Evolutionary conservation across 169 alveolate species (phyloP).

Genomic region (Cryptosporidium andersoni): DNA sequence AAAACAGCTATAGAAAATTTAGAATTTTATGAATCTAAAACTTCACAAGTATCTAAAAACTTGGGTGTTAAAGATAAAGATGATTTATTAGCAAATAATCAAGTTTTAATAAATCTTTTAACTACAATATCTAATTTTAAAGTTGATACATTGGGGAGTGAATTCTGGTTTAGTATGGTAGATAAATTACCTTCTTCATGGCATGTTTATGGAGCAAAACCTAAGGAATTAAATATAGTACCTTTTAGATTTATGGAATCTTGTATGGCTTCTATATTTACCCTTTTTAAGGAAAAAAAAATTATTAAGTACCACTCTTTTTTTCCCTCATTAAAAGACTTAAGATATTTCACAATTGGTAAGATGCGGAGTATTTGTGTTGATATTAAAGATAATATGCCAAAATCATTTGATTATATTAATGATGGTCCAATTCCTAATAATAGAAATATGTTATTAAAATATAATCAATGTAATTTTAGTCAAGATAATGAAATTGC

Average conservation of each 20-base stretch:
- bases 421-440: not conserved
- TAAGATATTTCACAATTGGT: constrained; percentile 40
- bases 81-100: not conserved
- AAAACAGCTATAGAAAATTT: no score
- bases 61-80: not conserved
- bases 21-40: no score
- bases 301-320: constrained; percentile 28
- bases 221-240: constrained; percentile 17
- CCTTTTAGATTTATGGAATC: constrained; percentile 45
- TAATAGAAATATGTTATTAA: constrained; percentile 3
- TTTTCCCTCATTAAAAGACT: constrained; percentile 18
- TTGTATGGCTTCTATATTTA: constrained; percentile 12
- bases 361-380: constrained; percentile 29
- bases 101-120: no score
- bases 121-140: not conserved
- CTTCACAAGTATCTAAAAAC: no score
- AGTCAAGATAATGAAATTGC: constrained; percentile 23
- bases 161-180: constrained; percentile 61
- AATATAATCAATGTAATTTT: constrained; percentile 20
- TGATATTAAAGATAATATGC: constrained; percentile 8
- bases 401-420: constrained; percentile 5
- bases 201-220: constrained; percentile 67
- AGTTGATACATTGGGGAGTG: constrained; percentile 6
- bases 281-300: constrained; percentile 13
- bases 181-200: constrained; percentile 43